Evolutionary conservation across 306 rosid genomes (phyloP), one percentile per base, ranked within the genome.

Genomic region (Cucurbita maxima): DNA sequence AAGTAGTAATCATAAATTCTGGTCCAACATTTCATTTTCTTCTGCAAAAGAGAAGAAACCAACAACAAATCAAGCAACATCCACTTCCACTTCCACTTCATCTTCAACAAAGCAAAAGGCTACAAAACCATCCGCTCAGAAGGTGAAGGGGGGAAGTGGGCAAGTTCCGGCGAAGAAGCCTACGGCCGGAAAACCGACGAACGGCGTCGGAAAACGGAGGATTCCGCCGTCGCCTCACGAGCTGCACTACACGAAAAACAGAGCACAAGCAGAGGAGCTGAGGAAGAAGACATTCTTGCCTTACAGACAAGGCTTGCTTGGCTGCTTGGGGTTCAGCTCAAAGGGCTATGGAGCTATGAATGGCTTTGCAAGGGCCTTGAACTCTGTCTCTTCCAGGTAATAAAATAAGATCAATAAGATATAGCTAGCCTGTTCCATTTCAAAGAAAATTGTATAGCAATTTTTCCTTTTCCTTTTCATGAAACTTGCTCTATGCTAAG

Each of bases 281-380:
- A 88, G 90, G 80, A 95, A 78, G 84, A 95, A 95, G 91, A 95
- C 99, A 3, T 95, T 85, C 80, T 75, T 95, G 84, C 99, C 99
- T 15, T 95, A 95, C 67, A 83, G 88, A 72, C 97, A 91, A 75
- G 99, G 97, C 20, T 71, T 95, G 66, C 86, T 95, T 43, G 99
- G 99, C 3, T 91, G 99, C 79, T 84, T 95, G 78, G 99, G 99
- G 3, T 95, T 95, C 79, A 95, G 92, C 76, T 95, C 97, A 0
- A 95, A 89, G 78, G 96, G 99, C 15, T 95, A 95, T 73, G 99
- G 97, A 51, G 99, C 97, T 41, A 83, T 95, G 87, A 91, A 85
- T 84, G 99, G 96, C 71, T 86, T 95, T 55, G 97, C 96, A 37
- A 95, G 99, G 84, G 96, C 99, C 40, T 58, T 95, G 69, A 91